Evolutionary conservation across 2,329 filamentous ascomycete genomes (phyloP), one percentile per base, ranked within the genome.

Genomic region (Exophiala xenobiotica): DNA sequence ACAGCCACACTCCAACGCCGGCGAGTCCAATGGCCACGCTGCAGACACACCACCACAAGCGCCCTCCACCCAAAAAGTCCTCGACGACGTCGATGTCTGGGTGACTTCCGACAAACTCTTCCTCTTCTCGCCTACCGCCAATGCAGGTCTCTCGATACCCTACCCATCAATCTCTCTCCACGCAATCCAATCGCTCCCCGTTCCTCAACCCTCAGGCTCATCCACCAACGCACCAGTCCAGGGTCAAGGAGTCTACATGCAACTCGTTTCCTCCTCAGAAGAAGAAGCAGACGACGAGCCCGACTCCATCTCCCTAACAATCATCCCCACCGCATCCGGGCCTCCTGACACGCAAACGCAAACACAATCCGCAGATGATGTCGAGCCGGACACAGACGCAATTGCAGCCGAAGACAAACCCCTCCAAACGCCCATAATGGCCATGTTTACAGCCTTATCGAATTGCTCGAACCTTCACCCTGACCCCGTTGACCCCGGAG

Each of bases 151-250:
- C 52, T 67, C 73, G 24, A 74, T 77, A 44, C 70, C 73, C 31
- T 77, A 77, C 62, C 74, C 72, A 5, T 67, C 68, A 31, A 76
- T 77, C 59, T 75, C 73, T 16, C 64, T 77, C 2, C 74, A 77
- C 53, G 74, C 74, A 19, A 71, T 76, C 56, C 73, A 76, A 58
- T 68, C 71, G 29, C 67, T 75, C 19, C 68, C 31, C n/a, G 31
- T 7, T 5, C 31, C 31, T 35, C n/a, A 35, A 2, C 8, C 31
- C 9, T 35, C n/a, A 16, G 31, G 9, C n/a, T 6, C 12, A 4
- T 35, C 31, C 12, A 3, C 31, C 31, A 16, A 35, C 18, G 31
- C 31, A 16, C 31, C 31, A 14, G 31, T 16, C n/a, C 31, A 12
- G 9, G n/a, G n/a, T 14, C 73, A 75, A 59, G 73, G 73, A 1